phyloP scores from a whole-genome alignment of 2,329 filamentous ascomycete species.

The Neopestalotiopsis clavispora region DNA sequence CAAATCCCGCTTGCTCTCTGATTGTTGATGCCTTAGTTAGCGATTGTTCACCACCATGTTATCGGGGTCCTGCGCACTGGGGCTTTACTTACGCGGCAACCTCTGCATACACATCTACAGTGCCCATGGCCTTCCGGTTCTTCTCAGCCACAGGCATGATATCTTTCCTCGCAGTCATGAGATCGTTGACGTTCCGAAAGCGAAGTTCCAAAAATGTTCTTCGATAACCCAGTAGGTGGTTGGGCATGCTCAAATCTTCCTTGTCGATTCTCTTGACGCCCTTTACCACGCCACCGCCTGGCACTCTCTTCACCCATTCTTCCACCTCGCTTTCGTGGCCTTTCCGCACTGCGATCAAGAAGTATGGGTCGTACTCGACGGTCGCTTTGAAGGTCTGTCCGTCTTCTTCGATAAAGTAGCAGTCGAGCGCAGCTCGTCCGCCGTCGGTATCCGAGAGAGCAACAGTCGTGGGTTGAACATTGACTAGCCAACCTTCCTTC shows the following conservation, averaged over 20 bases:
- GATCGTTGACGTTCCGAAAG: slow-evolving; percentile 86
- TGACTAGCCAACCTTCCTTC: slow-evolving; percentile 90
- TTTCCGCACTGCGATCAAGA: slow-evolving; percentile 87
- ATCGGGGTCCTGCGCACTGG: not conserved
- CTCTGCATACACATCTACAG: slow-evolving; percentile 98
- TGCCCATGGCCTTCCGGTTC: slow-evolving; percentile 94
- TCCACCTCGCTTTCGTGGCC: slow-evolving; percentile 92
- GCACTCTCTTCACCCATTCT: slow-evolving; percentile 85
- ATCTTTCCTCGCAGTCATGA: slow-evolving; percentile 82
- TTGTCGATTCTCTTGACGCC: slow-evolving; percentile 79
- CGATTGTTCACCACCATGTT: not conserved
- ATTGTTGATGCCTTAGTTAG: slow-evolving; percentile 22
- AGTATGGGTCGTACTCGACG: slow-evolving; percentile 95
- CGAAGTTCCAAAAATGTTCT: slow-evolving; percentile 85
- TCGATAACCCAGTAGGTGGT: slow-evolving; percentile 90
- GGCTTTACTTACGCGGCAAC: slow-evolving; percentile 74
- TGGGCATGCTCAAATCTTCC: slow-evolving; percentile 93
- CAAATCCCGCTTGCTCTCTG: slow-evolving; percentile 59
- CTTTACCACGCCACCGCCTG: slow-evolving; percentile 82
- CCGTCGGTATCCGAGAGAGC: slow-evolving; percentile 72
- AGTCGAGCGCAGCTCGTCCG: slow-evolving; percentile 89
- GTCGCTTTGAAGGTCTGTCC: slow-evolving; percentile 93
- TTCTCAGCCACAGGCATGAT: slow-evolving; percentile 92
- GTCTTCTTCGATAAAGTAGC: slow-evolving; percentile 94
- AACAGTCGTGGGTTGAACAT: slow-evolving; percentile 88